Base-by-base conservation (phyloP, 2,329 filamentous ascomycete species). In the Pseudogymnoascus sp. region DNA sequence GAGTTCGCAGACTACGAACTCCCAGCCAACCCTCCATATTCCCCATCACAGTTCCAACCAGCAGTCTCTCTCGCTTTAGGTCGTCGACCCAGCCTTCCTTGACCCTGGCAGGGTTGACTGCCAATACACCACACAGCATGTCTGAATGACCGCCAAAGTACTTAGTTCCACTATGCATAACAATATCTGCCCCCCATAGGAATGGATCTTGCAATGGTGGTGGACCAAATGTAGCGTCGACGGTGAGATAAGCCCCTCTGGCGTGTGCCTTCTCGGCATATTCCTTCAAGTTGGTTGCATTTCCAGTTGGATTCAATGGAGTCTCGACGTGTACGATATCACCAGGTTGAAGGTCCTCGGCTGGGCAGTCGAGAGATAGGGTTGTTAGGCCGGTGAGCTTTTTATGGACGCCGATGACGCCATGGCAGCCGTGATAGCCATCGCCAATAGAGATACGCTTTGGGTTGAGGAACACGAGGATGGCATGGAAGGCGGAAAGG, bases 131-230 rank as follows among this genome's bases (percentile, higher is more conserved):
- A 71, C 90, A 95, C 5, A 97, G 83, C 81, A 97, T 82, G 75
- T 99, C 94, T 67, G 88, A 93, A 76, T 99, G 94, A 0, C 94
- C 94, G 18, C 94, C 94, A 67, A 99, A 85, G 75, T 97, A 99
- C 80, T 97, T 99, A 15, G 92, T 96, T 3, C 92, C 94, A 60
- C 84, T 88, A 76, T 99, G 94, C 90, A 97, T 89, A 35, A 96
- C 84, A 0, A 92, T 75, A 74, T 97, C 93, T 29, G 88, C 91
- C 55, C 91, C 93, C 73, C 83, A 87, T 29, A 74, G 72, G 69
- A 97, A 94, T 0, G 94, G 92, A 69, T 97, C 89, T 72, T 91
- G 88, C 63, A 99, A 78, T 29, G 90, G 90, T 33, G 94, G 94
- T 40, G 94, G 94, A 2, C 86, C 94, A 75, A 99, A 97, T 0